Base-by-base conservation (phyloP, 495 filamentous ascomycete species). In the Xeromyces bisporus region DNA sequence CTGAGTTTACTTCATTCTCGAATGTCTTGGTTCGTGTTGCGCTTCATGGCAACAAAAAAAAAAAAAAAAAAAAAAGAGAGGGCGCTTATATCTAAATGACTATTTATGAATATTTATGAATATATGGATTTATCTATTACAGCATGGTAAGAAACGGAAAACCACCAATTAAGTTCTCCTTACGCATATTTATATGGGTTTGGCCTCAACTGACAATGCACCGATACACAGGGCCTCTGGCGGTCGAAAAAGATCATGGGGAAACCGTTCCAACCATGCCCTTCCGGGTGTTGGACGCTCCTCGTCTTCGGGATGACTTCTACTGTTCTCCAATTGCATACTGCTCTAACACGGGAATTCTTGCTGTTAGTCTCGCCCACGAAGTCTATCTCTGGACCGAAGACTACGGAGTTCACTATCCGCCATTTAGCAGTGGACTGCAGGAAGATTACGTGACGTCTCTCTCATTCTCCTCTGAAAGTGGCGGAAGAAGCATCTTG, bases 321-420 rank as follows among this genome's bases (percentile, higher is more conserved):
- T 97, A 97, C 47, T 94, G 85, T 53, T 85, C 86, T 0, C 66
- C 84, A 6, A 65, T 97, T 29, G 83, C 89, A 5, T 96, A 94
- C 50, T 91, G 75, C 1, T 52, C 62, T 14, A 75, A 66, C 6
- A 64, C 67, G 20, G 69, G 78, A 18, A 77, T 75, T 9, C 68
- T 97, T 20, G 91, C 85, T 23, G 81, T 93, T 10, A 89, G 82
- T 0, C 69, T 96, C 9, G 70, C 70, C n/a, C 72, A 76, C 28
- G 61, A 71, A 16, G 72, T 97, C 9, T 93, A 91, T 45, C 70
- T 82, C 3, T 97, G 91, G 89, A 86, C 84, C 0, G 86, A 93
- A 45, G 48, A 54, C 24, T 58, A 60, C 27, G 73, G 67, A 4
- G 57, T 73, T 28, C 51, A 56, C 32, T 51, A 58, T 44, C 56